phyloP scores from a whole-genome alignment of 1,284 basidiomycete species.

The Heterobasidion parviporum region DNA sequence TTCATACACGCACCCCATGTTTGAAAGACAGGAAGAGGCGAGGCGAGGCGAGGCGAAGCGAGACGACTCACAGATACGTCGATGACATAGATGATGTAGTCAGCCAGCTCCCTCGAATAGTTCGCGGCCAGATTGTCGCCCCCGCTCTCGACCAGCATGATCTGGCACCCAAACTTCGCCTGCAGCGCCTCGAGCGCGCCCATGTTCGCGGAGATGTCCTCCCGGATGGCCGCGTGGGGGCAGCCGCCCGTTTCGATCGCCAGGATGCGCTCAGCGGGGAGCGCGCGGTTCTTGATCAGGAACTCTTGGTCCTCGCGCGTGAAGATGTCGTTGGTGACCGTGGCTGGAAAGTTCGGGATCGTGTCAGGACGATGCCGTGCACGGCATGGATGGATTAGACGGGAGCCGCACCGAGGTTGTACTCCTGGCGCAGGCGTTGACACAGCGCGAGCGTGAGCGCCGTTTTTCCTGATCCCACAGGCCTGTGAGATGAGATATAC shows the following conservation, averaged over 20 bases:
- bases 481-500: conserved; percentile 35
- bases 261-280: conserved; percentile 80
- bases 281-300: conserved; percentile 85
- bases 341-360: conserved; percentile 43
- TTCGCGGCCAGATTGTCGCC: conserved; percentile 96
- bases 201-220: conserved; percentile 96
- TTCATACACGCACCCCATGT: neutral
- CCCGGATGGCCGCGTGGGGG: conserved; percentile 92
- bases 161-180: conserved; percentile 76
- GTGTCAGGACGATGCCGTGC: neutral
- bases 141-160: conserved; percentile 91
- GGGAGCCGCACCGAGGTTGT: conserved; percentile 73
- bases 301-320: conserved; percentile 98
- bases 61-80: conserved; percentile 57
- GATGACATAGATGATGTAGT: conserved; percentile 96
- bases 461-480: conserved; percentile 97
- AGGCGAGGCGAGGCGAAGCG: neutral
- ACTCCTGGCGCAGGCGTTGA: conserved; percentile 69
- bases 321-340: conserved; percentile 96
- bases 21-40: no score
- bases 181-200: conserved; percentile 94
- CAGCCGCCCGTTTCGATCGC: conserved; percentile 97
- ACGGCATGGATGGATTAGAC: neutral
- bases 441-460: conserved; percentile 93
- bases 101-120: conserved; percentile 92